Evolutionary conservation across 805 yeast species (phyloP).

Genomic region (Vanderwaltozyma verrucispora): DNA sequence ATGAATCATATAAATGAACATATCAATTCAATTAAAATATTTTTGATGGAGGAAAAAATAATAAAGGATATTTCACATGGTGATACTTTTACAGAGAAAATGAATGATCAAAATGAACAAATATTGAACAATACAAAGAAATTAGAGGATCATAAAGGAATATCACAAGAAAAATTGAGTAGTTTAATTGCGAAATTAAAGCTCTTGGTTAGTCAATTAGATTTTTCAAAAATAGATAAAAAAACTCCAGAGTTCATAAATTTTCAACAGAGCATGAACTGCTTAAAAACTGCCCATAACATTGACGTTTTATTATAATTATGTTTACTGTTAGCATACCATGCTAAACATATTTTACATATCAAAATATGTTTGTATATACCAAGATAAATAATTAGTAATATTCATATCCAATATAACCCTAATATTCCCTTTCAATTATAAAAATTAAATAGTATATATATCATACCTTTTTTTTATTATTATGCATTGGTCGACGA

Average conservation of each 20-base stretch:
- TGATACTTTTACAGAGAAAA: slow-evolving; percentile 14
- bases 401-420: no score
- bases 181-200: slow-evolving; percentile 9
- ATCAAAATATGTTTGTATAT: background rate
- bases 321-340: no score
- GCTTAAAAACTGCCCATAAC: slow-evolving; percentile 3
- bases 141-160: slow-evolving; percentile 4
- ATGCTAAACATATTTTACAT: background rate
- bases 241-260: slow-evolving; percentile 7
- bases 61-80: slow-evolving; percentile 14
- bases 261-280: slow-evolving; percentile 11
- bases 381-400: background rate
- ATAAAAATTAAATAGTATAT: no score
- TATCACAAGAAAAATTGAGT: slow-evolving; percentile 10
- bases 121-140: slow-evolving; percentile 7
- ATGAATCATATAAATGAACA: slow-evolving; percentile 23
- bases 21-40: slow-evolving; percentile 20
- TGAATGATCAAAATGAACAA: slow-evolving; percentile 10
- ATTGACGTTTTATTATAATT: no score
- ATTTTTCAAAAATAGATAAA: slow-evolving; percentile 10
- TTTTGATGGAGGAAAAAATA: slow-evolving; percentile 20
- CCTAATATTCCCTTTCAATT: no score
- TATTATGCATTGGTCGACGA: background rate
- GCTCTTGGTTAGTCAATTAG: slow-evolving; percentile 7
- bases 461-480: background rate